Evolutionary conservation across 148 eudicot species (phyloP).

Genomic region (Nepenthes gracilis): DNA sequence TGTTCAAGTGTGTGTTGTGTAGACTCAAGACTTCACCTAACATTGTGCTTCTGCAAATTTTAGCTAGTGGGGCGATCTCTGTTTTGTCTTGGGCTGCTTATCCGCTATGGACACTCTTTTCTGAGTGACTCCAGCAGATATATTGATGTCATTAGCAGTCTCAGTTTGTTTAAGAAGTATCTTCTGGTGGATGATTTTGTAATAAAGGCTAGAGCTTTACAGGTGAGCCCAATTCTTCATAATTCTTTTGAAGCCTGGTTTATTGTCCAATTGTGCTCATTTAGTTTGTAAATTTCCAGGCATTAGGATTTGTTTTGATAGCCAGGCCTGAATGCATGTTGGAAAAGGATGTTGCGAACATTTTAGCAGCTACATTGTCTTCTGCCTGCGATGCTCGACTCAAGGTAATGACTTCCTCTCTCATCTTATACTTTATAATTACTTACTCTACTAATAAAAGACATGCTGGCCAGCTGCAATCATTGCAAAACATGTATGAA

Average conservation of each 20-base stretch:
- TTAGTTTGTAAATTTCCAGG: constrained; percentile 33
- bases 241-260: not conserved
- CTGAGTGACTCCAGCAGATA: constrained; percentile 32
- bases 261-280: constrained; percentile 9
- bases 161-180: constrained; percentile 72
- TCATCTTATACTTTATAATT: not conserved
- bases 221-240: constrained; percentile 33
- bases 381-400: constrained; percentile 62
- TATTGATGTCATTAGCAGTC: constrained; percentile 43
- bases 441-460: constrained; percentile 10
- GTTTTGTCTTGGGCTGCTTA: constrained; percentile 87
- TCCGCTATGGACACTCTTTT: constrained; percentile 74
- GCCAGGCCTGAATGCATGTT: constrained; percentile 93
- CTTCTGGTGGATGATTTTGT: constrained; percentile 79
- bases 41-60: not conserved
- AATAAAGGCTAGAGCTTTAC: constrained; percentile 78
- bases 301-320: constrained; percentile 81
- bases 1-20: no score
- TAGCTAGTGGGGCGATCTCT: constrained; percentile 91
- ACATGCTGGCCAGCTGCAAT: constrained; percentile 59
- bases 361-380: constrained; percentile 67
- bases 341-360: constrained; percentile 64
- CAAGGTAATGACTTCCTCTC: constrained; percentile 40
- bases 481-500: constrained; percentile 80
- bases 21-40: not conserved